Conservation (phyloP, 2,329 filamentous ascomycete species). For the Ceratocystis eucalypticola region DNA sequence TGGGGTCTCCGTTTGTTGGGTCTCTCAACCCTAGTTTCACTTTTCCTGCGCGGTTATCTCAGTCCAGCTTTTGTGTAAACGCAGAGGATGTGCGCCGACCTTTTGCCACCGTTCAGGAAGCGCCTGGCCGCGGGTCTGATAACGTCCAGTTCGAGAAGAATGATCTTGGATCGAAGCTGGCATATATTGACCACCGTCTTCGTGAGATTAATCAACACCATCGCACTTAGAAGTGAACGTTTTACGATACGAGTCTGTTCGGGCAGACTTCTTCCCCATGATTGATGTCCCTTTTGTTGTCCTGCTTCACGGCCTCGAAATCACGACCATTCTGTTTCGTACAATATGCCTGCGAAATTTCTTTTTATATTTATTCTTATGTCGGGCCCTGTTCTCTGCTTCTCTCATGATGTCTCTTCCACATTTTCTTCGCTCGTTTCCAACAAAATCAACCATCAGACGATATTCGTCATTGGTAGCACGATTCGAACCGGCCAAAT, state of each 20-base stretch:
- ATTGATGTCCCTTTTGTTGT: not conserved
- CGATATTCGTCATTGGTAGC: not conserved
- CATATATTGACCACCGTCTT: slow-evolving; percentile 45
- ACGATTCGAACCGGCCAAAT: not conserved
- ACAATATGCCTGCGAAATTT: not conserved
- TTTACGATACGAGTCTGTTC: slow-evolving; percentile 23
- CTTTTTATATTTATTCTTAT: not conserved
- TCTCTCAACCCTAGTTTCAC: slow-evolving; percentile 40
- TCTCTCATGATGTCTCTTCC: not conserved
- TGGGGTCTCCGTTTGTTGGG: slow-evolving; percentile 45
- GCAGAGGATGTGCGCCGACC: slow-evolving; percentile 32
- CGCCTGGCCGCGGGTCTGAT: slow-evolving; percentile 22
- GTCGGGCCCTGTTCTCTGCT: not conserved
- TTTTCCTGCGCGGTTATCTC: slow-evolving; percentile 44
- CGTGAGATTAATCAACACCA: slow-evolving; percentile 37
- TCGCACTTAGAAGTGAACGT: slow-evolving; percentile 38
- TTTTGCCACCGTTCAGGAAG: slow-evolving; percentile 38
- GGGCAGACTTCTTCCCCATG: not conserved
- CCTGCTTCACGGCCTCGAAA: not conserved
- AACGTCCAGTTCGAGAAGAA: slow-evolving; percentile 28
- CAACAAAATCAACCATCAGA: not conserved
- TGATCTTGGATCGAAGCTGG: slow-evolving; percentile 38
- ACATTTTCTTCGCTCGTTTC: not conserved
- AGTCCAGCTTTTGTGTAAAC: slow-evolving; percentile 33
- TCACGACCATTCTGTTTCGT: not conserved